Evolutionary conservation across 768 basidiomycete species (phyloP), one percentile per base, ranked within the genome.

Genomic region (Hysterangium stoloniferum): DNA sequence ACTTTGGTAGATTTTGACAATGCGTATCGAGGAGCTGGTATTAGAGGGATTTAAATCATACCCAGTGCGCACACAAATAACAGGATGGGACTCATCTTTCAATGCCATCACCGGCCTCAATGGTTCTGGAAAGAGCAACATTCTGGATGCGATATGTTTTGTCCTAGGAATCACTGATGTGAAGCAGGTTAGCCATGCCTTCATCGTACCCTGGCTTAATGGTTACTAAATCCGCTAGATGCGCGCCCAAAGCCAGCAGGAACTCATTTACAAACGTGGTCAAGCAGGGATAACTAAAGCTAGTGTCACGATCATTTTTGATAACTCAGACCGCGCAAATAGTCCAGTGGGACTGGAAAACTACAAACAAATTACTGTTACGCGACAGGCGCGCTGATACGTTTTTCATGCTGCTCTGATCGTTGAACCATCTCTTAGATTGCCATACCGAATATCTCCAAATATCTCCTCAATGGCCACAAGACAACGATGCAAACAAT

Each of bases 31-130:
- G 63, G 95, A 98, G 61, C 81, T 98, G 24, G 85, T 98, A 52
- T 77, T 98, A 47, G 95, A 98, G 66, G 92, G 95, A 41, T 99
- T 98, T 76, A 98, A 99, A 65, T 95, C 92, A 1, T 97, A 98
- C 64, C 94, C 95, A 8, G 92, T 94, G 25, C 79, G 95, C 44
- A 97, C 96, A 0, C 87, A 88, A 59, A 95, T 99, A 54, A 84
- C 85, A 0, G 95, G 94, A 54, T 99, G 96, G 92, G 95, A 98
- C 63, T 69, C 89, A 5, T 95, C 91, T 4, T 99, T 99, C 78
- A 98, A 98, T 64, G 96, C 96, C 4, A 98, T 99, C 68, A 96
- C 92, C 4, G 94, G 94, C 40, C 78, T 90, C 57, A 92, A 92
- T 71, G 92, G 91, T 2, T 95, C 92, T 0, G 95, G 95, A 59